phyloP scores from a whole-genome alignment of 148 eudicot genomes.

The Rhododendron vialii region DNA sequence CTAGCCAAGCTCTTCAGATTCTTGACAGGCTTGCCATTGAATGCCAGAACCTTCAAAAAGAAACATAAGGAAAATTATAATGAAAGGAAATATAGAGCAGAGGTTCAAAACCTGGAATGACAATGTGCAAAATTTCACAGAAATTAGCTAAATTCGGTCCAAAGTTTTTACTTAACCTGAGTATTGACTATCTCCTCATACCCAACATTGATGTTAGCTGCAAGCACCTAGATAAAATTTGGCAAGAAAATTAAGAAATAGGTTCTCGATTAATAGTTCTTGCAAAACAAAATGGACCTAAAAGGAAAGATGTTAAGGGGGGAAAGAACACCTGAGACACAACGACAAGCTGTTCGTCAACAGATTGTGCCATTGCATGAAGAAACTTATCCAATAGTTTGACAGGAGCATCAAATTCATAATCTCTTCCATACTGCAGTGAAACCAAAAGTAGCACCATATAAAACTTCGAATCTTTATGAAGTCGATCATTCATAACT shows the following conservation, averaged over 20 bases:
- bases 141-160: not conserved
- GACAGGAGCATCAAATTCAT: constrained; percentile 46
- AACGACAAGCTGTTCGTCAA: constrained; percentile 40
- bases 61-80: not conserved
- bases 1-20: constrained; percentile 38
- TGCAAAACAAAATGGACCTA: not conserved
- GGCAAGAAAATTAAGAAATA: not conserved
- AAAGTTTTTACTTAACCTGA: constrained; percentile 25
- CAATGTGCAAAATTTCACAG: not conserved
- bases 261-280: not conserved
- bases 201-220: constrained; percentile 49
- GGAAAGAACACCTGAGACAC: constrained; percentile 38
- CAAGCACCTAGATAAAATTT: constrained; percentile 31
- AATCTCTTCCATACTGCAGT: constrained; percentile 39
- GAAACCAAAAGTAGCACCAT: not conserved
- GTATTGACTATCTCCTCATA: constrained; percentile 46
- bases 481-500: not conserved
- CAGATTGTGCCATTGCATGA: constrained; percentile 42
- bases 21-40: constrained; percentile 44
- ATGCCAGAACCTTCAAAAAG: constrained; percentile 30
- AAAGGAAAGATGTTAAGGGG: not conserved
- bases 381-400: constrained; percentile 39
- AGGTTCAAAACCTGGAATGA: not conserved
- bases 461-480: not conserved
- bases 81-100: not conserved